Percentiles rank a stretch among this genome's conserved stretches.
Evolutionary conservation across 164 flowering plant species (phyloP).

Genomic region (Tetracentron sinense): DNA sequence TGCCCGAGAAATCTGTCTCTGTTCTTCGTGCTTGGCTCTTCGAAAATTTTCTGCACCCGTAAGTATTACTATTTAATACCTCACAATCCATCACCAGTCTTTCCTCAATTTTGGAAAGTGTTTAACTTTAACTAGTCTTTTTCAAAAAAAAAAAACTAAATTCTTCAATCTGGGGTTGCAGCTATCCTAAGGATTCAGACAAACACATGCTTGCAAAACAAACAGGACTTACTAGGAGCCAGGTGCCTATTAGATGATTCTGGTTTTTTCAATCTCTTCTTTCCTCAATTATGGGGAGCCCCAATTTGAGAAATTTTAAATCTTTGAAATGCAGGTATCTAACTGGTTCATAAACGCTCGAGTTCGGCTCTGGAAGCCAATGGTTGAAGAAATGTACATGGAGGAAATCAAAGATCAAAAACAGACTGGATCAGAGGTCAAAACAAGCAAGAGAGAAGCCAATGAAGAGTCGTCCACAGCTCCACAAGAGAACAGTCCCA

Average conservation of each 20-base stretch:
- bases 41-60: constrained; percentile 99
- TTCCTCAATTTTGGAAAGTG: no score
- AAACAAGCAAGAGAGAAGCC: constrained; percentile 41
- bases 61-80: constrained; percentile 17
- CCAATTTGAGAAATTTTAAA: no score
- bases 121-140: no score
- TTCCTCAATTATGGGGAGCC: neutral
- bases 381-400: constrained; percentile 97
- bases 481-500: constrained; percentile 34
- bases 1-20: constrained; percentile 93
- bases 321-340: constrained; percentile 59
- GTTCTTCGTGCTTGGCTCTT: constrained; percentile 99
- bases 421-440: constrained; percentile 47
- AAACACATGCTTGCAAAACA: constrained; percentile 91
- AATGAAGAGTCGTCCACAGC: constrained; percentile 46
- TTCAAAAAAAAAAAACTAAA: no score
- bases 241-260: constrained; percentile 37
- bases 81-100: neutral
- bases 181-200: constrained; percentile 97
- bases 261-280: neutral
- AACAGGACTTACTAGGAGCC: constrained; percentile 92
- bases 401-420: constrained; percentile 84
- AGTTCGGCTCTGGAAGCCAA: constrained; percentile 98
- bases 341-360: constrained; percentile 99
- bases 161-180: constrained; percentile 27